phyloP scores from a whole-genome alignment of 2,329 filamentous ascomycete species.

The Purpureocillium lavendulum region DNA sequence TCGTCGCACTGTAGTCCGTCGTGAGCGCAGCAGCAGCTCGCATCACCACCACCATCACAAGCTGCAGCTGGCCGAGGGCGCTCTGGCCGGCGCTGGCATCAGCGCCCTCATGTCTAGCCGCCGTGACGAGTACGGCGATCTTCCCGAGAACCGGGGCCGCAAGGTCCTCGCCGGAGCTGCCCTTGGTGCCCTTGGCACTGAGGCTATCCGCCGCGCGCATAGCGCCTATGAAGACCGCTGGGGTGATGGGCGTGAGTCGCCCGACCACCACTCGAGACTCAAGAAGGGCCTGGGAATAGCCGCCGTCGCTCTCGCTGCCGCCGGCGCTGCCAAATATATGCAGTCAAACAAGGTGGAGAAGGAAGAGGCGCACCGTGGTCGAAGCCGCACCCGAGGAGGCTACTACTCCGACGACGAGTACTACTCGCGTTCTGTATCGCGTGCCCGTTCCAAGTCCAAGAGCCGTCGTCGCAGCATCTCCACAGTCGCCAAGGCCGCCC shows the following conservation, averaged over 20 bases:
- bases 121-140: constrained; percentile 40
- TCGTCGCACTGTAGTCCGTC: constrained; percentile 36
- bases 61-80: constrained; percentile 55
- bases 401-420: constrained; percentile 31
- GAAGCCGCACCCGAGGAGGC: constrained; percentile 38
- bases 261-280: constrained; percentile 37
- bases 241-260: constrained; percentile 28
- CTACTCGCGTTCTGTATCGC: constrained; percentile 27
- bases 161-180: constrained; percentile 55
- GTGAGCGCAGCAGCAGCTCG: constrained; percentile 41
- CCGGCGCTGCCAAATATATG: constrained; percentile 57
- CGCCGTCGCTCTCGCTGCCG: constrained; percentile 54
- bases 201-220: constrained; percentile 50
- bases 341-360: constrained; percentile 52
- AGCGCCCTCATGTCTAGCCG: constrained; percentile 51
- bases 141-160: constrained; percentile 42
- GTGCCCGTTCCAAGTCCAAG: constrained; percentile 29
- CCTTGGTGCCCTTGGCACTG: constrained; percentile 53
- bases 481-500: constrained; percentile 45
- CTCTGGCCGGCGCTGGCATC: constrained; percentile 53
- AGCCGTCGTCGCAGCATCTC: constrained; percentile 39
- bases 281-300: constrained; percentile 56
- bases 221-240: constrained; percentile 51
- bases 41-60: constrained; percentile 49
- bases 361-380: constrained; percentile 49